Percentiles rank a stretch among this genome's conserved stretches.
These are phyloP conservation scores for Tuber magnatum DNA, from an alignment of 495 filamentous ascomycete species.

Conservation along the genomic window DNA sequence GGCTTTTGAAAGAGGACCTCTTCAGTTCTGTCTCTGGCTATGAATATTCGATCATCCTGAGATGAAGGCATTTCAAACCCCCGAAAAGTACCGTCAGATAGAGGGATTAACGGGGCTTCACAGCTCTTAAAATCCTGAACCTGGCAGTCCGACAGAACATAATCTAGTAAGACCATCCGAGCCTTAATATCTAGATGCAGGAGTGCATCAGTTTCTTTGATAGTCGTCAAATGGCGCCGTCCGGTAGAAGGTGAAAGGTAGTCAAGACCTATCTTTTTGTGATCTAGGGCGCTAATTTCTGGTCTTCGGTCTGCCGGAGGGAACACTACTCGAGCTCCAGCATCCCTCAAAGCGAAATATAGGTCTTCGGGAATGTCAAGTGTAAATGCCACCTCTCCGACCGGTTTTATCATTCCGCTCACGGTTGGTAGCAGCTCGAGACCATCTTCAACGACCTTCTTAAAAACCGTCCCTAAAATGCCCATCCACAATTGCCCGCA, in stretches of 20 bases:
- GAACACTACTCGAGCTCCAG: constrained; percentile 16
- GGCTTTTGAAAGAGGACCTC: constrained; percentile 24
- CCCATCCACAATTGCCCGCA: constrained; percentile 21
- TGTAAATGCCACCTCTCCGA: constrained; percentile 22
- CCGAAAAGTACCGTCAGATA: constrained; percentile 18
- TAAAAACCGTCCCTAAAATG: constrained; percentile 28
- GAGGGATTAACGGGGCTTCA: constrained; percentile 28
- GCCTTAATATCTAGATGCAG: neutral
- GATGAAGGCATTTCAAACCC: constrained; percentile 8
- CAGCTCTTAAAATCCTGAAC: constrained; percentile 23
- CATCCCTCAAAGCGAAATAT: constrained; percentile 18
- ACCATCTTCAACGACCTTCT: constrained; percentile 7
- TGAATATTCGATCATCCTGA: constrained; percentile 13
- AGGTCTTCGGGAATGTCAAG: constrained; percentile 12
- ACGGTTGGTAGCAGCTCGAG: constrained; percentile 24
- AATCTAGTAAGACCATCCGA: constrained; percentile 26
- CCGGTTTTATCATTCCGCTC: constrained; percentile 17
- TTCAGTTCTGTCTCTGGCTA: constrained; percentile 9
- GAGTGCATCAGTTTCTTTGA: constrained; percentile 9
- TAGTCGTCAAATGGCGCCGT: constrained; percentile 13
- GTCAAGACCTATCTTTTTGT: constrained; percentile 5
- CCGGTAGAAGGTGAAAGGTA: constrained; percentile 15
- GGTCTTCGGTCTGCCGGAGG: constrained; percentile 26
- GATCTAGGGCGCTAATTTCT: constrained; percentile 11
- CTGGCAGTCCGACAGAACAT: constrained; percentile 27